Evolutionary conservation across 148 eudicot genomes (phyloP), one percentile per base, ranked within the genome.

Genomic region (Silene conica): DNA sequence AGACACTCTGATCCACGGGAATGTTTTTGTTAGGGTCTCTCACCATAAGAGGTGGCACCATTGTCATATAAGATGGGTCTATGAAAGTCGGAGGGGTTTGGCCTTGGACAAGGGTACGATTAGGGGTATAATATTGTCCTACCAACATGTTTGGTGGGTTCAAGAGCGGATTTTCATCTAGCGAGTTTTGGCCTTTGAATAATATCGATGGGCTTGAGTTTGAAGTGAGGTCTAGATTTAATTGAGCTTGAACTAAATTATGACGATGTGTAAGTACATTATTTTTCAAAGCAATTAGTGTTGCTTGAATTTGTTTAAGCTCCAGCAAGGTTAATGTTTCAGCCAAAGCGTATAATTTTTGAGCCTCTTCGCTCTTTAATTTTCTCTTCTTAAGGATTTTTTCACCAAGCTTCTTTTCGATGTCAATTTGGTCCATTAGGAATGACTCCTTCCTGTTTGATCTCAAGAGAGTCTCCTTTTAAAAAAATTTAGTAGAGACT

Each of bases 341-440:
- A 6, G 77, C 52, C 0, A 82, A 76, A n/a, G 59, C 38, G n/a
- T 79, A 73, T 81, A 82, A 86, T 82, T 20, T 76, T 64, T 31
- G 52, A 3, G 23, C 56, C 3, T 54, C 78, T 50, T 41, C 60
- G 8, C 19, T 71, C 54, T 43, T 73, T 9, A 72, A 31, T 64
- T 73, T 79, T 55, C 85, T 70, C 60, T 57, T 61, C 1, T 46
- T n/a, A 9, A 26, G 57, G 38, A 86, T 64, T 7, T 26, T 57
- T 66, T 83, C 80, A 0, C 59, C 22, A 1, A 61, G 63, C 50
- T 81, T 78, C 70, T 46, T 84, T 76, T 79, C 85, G 2, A 1
- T 11, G 46, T 83, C 87, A 0, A 78, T 0, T 10, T 75, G 80
- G 20, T 73, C 57, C 3, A 67, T 61, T 6, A 77, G 21, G 46